Evolutionary conservation across 768 basidiomycete species (phyloP), one percentile per base, ranked within the genome.

Genomic region (Tulasnella sp.): DNA sequence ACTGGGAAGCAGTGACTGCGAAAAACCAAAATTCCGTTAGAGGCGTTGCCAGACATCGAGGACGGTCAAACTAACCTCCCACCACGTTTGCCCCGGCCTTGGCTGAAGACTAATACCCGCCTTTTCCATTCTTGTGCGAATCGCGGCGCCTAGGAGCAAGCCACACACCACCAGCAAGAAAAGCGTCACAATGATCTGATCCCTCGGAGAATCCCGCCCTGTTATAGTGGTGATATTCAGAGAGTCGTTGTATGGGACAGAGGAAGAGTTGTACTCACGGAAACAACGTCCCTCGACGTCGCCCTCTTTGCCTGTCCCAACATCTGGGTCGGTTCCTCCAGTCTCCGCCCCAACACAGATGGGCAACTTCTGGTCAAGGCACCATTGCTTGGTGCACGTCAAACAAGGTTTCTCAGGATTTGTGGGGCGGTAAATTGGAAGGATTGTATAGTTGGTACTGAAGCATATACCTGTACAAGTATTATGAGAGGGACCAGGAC

Each of bases 271-370:
- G 61, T 53, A 77, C 90, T 66, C 70, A 94, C 91, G 88, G 72
- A 94, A 94, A 75, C 92, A 96, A 67, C 91, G 75, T 57, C 91
- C 90, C 72, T 93, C 90, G 21, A 96, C 88, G 69, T 94, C 90
- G 40, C 92, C 92, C 69, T 94, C 92, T 67, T 86, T 92, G 32
- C 92, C 92, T 4, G 90, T 93, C 11, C 86, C 89, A 15, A 86
- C 91, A 69, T 96, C 92, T 25, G 87, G 87, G 69, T 96, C 80
- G 21, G 86, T 82, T 65, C 91, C 86, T 23, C 91, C 92, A 51
- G 93, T 71, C 49, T 78, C 76, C 45, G 88, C 88, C 25, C 84
- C 84, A 8, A 77, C 76, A 67, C 88, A 94, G 41, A 90, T 93
- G 14, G 77, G 72, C 35, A 96, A 74, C 65, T 91, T 88, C 69